Conservation (phyloP, 2,329 filamentous ascomycete species). For the Aureobasidium sp. region DNA sequence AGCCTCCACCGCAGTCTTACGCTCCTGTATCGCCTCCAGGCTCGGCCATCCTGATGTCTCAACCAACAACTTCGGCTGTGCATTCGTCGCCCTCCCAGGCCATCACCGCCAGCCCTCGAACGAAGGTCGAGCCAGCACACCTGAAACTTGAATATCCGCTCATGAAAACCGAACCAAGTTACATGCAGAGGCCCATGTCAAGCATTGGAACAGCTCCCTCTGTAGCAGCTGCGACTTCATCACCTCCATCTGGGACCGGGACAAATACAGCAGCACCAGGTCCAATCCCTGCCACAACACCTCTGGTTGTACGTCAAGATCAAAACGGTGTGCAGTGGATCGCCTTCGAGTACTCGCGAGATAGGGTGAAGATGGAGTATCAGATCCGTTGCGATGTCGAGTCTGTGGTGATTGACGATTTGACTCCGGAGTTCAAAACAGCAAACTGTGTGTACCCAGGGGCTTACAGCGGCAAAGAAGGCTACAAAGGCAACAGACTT, state of each 20-base stretch:
- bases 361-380: conserved; percentile 99
- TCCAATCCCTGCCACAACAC: conserved; percentile 93
- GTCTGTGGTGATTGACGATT: conserved; percentile 82
- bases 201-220: conserved; percentile 25
- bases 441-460: conserved; percentile 98
- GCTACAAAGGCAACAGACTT: conserved; percentile 90
- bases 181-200: conserved; percentile 50
- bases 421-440: conserved; percentile 84
- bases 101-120: conserved; percentile 52
- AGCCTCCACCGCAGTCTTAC: conserved; percentile 43
- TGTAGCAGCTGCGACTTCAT: conserved; percentile 12
- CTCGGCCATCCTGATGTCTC: conserved; percentile 45
- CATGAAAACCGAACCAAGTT: conserved; percentile 26
- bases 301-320: conserved; percentile 86
- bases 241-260: conserved; percentile 34
- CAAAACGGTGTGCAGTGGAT: conserved; percentile 98
- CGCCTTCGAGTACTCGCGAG: conserved; percentile 93
- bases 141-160: conserved; percentile 1
- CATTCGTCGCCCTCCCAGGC: conserved; percentile 36
- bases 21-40: conserved; percentile 43
- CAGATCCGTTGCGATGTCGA: conserved; percentile 97
- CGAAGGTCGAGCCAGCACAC: conserved; percentile 28
- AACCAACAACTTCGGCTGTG: conserved; percentile 31
- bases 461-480: conserved; percentile 88
- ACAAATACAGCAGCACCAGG: conserved; percentile 86